Base-by-base conservation (phyloP, 192 early-diverging fungal species). In the Chytriomyces sp. region DNA sequence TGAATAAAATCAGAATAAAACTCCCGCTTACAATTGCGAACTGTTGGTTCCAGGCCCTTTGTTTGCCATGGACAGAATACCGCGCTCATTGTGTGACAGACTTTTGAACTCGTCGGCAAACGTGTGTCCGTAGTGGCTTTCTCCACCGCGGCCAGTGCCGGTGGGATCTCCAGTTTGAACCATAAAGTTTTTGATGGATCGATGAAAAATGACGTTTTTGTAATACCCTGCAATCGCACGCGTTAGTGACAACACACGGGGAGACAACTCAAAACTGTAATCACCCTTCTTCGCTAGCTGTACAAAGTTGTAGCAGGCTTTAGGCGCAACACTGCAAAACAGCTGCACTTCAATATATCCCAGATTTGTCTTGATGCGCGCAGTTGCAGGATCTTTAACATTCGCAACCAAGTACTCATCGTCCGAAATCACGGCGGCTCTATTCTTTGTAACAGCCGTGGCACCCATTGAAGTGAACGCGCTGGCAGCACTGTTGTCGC, bases 51-150 rank as follows among this genome's bases (percentile, higher is more conserved):
- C 87, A 48, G 91, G 90, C 20, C 97, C 97, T 43, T 89, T 88
- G 83, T 99, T 99, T 3, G 97, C 97, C 97, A 99, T 98, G 28
- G 91, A 92, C 50, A 99, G 85, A 16, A 97, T 81, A 6, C 97
- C 97, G 24, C 94, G 88, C 24, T 82, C 89, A 24, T 91, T 87
- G 77, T 98, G 97, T 13, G 89, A 88, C 45, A 93, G 76, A 63
- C 88, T 91, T 63, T 84, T 86, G 69, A 86, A 83, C 72, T 89
- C 88, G 67, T 89, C 88, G 9, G 45, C 47, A 61, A 89, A 89
- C 3, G 73, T 67, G 24, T 84, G 64, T 26, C 85, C 86, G 78
- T 81, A 90, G 13, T 82, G 70, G 13, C 79, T 81, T 49, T 72
- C 76, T 20, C 88, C 88, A 13, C 88, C 89, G 46, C 79, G 75